Conservation (phyloP, 2,329 filamentous ascomycete species). For the Daldinia sp. region DNA sequence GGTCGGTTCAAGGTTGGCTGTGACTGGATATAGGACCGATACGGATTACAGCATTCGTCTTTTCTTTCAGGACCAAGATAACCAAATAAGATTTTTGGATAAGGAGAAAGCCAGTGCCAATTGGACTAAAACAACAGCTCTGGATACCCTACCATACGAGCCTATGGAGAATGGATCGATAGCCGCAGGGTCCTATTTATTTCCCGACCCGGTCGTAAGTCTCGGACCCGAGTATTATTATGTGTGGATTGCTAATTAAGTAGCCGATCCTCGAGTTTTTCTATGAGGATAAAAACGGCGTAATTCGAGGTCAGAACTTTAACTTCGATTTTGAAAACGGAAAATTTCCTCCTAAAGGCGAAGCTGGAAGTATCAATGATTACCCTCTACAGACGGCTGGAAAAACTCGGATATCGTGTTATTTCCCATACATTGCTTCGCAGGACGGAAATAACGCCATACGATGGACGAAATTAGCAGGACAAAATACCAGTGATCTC, state of each 20-base stretch:
- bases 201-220: conserved; percentile 31
- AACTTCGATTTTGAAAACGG: conserved; percentile 31
- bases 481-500: conserved; percentile 24
- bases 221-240: background rate
- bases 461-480: conserved; percentile 36
- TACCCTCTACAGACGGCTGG: conserved; percentile 34
- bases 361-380: conserved; percentile 29
- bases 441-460: conserved; percentile 36
- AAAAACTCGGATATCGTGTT: conserved; percentile 32
- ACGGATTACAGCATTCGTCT: conserved; percentile 36
- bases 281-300: conserved; percentile 35
- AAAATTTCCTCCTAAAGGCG: conserved; percentile 26
- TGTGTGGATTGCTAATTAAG: conserved; percentile 14
- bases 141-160: conserved; percentile 34
- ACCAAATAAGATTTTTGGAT: conserved; percentile 35
- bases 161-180: conserved; percentile 37
- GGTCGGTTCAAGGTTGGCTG: conserved; percentile 35
- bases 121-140: conserved; percentile 33
- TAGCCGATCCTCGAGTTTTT: conserved; percentile 38
- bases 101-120: conserved; percentile 29
- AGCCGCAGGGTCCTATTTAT: conserved; percentile 33
- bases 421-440: conserved; percentile 37
- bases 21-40: conserved; percentile 33
- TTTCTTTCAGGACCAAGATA: conserved; percentile 37
- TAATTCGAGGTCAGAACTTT: conserved; percentile 36